Evolutionary conservation across 805 yeast genomes (phyloP).

Genomic region (Kazachstania bromeliacearum): DNA sequence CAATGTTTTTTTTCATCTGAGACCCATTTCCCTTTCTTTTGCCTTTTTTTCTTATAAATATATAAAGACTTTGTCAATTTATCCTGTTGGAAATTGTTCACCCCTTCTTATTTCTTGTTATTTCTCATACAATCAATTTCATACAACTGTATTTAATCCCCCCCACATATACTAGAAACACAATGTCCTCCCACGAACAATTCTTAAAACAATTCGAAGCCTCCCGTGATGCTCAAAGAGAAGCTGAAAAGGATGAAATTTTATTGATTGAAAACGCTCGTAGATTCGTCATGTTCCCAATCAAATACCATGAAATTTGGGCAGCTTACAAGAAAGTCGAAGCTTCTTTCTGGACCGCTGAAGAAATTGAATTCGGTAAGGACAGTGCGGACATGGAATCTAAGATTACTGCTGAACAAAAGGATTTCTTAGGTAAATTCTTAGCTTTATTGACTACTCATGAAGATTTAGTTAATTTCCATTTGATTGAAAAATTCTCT

Average conservation of each 20-base stretch:
- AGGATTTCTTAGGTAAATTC: slow-evolving; percentile 80
- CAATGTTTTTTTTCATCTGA: background rate
- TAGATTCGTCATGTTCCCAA: slow-evolving; percentile 92
- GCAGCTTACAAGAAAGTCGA: slow-evolving; percentile 97
- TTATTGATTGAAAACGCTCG: slow-evolving; percentile 73
- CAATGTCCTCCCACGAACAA: slow-evolving; percentile 34
- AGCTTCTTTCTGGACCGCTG: slow-evolving; percentile 99
- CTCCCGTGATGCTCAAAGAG: slow-evolving; percentile 62
- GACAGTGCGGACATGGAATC: slow-evolving; percentile 85
- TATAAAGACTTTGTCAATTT: background rate
- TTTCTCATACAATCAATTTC: background rate
- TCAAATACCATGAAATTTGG: slow-evolving; percentile 95
- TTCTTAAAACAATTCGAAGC: slow-evolving; percentile 51
- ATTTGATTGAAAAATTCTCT: slow-evolving; percentile 90
- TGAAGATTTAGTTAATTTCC: slow-evolving; percentile 94
- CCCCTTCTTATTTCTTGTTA: background rate
- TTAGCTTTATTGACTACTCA: slow-evolving; percentile 97
- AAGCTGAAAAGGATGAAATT: slow-evolving; percentile 78
- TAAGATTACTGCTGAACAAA: slow-evolving; percentile 75
- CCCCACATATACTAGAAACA: background rate
- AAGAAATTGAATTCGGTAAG: slow-evolving; percentile 90
- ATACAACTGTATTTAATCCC: background rate
- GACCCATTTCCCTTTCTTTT: background rate
- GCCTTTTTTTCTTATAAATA: background rate
- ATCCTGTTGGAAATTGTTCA: background rate